Evolutionary conservation across 805 yeast species (phyloP), one percentile per base, ranked within the genome.

Genomic region (Vanderwaltozyma tropicalis): DNA sequence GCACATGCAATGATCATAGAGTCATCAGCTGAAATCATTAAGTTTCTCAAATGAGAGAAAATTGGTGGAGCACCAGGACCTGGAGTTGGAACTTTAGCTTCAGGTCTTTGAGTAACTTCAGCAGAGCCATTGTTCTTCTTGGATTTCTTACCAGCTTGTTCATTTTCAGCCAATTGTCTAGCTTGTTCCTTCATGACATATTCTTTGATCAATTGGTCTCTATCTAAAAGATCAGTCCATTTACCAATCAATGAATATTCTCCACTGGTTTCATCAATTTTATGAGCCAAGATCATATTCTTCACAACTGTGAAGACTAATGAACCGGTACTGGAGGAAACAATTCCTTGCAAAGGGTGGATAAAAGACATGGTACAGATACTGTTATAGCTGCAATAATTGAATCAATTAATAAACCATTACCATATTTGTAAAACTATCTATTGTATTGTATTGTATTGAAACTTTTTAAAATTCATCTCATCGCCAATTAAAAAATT

Each of bases 31-130:
- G 76, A 63, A 36, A 85, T 52, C 7, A 62, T 59, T 44, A 88
- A 57, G 17, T 76, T 70, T 55, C 94, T 71, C 34, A 88, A 74
- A 48, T 80, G 76, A 43, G 79, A 79, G 55, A 70, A 75, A 19
- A 74, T 67, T 35, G 74, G 76, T 18, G 84, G 82, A 4, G 82
- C 82, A 8, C 83, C 86, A 1, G 76, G 70, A 2, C 83, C 82
- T 14, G 83, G 78, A 6, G 67, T 66, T 15, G 82, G 80, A 9
- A 72, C 55, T 48, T 76, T 77, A 12, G 80, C 63, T 35, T 64
- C 52, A 33, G 63, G 61, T 38, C 77, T 78, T 34, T 48, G 60
- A 12, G 12, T 7, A 9, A 11, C 39, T 16, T 16, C 16, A 7
- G 32, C 6, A 3, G 28, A 11, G n/a, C 57, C 50, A 35, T 56